Evolutionary conservation across 331 rosid species (phyloP), one percentile per base, ranked within the genome.

Genomic region (Spiraea crenata): DNA sequence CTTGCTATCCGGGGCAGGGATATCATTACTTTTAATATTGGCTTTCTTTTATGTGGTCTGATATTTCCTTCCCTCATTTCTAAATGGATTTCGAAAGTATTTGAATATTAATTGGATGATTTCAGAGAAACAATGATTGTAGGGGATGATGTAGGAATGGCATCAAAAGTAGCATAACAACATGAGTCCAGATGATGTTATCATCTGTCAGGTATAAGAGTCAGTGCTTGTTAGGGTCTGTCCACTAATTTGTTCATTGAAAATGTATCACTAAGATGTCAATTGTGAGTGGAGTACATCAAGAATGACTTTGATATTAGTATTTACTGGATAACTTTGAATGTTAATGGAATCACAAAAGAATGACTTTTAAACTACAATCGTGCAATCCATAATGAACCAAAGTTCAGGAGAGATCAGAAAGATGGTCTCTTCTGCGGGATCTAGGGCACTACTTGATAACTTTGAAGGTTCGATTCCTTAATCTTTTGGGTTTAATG

Each of bases 121-220:
- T 76, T 71, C 82, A 95, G 99, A 89, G 99, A 67, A 89, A 89
- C 0, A 91, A 89, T 72, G 79, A 87, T 5, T 91, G 95, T 84
- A 89, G 82, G 81, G 99, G 99, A 86, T 95, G 80, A 95, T 95
- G 97, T 97, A 95, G 82, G 96, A 95, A 84, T 95, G 99, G 99
- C 99, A 95, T 80, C 99, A 95, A 77, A 95, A 95, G 84, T 83
- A 91, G 82, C 99, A 95, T 82, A 95, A 95, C 70, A 95, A 95
- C 84, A 91, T 97, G 55, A 95, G 99, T 68, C 99, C 99, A 11
- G 99, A 95, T 86, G 99, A 95, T 76, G 92, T 95, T 81, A 80
- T 95, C 57, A 91, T 95, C 74, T 95, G 99, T 82, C 99, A 95
- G 96, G 99, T 95, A 87, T 73, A 74, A 69, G 51, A 67, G 74